A percentile compares a stretch with the other conserved stretches of the same genome.
phyloP scores from a whole-genome alignment of 257 asterid genomes.

The Prunella vulgaris region DNA sequence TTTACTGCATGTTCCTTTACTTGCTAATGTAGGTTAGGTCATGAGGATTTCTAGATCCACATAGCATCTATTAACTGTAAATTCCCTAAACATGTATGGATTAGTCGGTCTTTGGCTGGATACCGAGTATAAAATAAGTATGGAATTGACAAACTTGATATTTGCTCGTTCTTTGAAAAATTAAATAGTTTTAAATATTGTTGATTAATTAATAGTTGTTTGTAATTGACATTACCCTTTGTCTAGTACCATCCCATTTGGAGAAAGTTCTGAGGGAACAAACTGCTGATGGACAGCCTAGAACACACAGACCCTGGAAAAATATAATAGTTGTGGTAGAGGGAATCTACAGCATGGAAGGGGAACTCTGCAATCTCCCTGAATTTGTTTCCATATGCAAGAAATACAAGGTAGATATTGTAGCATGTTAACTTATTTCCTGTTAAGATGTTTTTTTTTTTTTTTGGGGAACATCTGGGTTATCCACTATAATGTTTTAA shows the following conservation, averaged over 20 bases:
- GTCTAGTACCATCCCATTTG: constrained; percentile 81
- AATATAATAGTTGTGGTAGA: constrained; percentile 95
- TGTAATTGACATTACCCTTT: constrained; percentile 23
- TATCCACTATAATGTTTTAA: not conserved
- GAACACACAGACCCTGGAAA: constrained; percentile 98
- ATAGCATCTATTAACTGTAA: not conserved
- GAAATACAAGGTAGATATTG: constrained; percentile 74
- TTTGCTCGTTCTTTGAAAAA: not conserved
- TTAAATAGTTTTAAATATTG: not conserved
- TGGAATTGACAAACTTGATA: not conserved
- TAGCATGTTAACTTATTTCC: constrained; percentile 14
- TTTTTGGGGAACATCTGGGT: too few relatives aligned
- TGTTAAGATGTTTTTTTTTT: too few relatives aligned
- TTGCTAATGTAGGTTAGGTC: not conserved
- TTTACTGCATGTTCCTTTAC: not conserved
- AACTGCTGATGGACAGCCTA: constrained; percentile 93
- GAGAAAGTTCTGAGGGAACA: constrained; percentile 89
- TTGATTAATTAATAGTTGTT: not conserved
- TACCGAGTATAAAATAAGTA: not conserved
- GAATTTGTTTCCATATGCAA: constrained; percentile 94
- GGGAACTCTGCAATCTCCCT: constrained; percentile 95
- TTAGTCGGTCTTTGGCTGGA: too few relatives aligned
- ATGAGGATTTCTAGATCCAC: not conserved
- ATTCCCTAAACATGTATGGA: not conserved
- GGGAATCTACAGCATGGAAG: constrained; percentile 99